Evolutionary conservation across 129 eudicot species (phyloP).

Genomic region (Escallonia rubra): DNA sequence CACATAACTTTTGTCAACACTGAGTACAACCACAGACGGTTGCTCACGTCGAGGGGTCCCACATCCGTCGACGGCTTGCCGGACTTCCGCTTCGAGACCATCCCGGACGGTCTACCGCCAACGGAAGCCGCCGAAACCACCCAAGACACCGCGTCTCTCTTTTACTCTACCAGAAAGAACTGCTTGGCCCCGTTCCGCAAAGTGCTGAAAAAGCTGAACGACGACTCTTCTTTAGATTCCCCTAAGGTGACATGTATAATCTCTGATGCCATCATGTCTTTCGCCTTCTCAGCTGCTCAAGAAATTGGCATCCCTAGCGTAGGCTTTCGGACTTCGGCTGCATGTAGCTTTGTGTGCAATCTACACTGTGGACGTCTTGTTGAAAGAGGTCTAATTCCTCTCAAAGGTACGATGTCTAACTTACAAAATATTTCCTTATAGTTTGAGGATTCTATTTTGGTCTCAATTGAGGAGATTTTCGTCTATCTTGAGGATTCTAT

Average conservation of each 20-base stretch:
- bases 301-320: constrained; percentile 19
- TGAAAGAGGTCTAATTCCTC: constrained; percentile 23
- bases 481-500: too few species aligned
- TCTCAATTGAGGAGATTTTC: too few species aligned
- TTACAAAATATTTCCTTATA: too few species aligned
- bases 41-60: constrained; percentile 21
- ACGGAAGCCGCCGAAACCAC: constrained; percentile 12
- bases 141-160: constrained; percentile 23
- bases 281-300: constrained; percentile 22
- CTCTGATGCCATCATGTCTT: constrained; percentile 34
- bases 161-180: constrained; percentile 10
- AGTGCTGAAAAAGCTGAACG: constrained; percentile 16
- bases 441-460: too few species aligned
- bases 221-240: background rate
- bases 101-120: constrained; percentile 53
- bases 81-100: too few species aligned
- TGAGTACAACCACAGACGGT: constrained; percentile 33
- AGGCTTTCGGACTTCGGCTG: constrained; percentile 12
- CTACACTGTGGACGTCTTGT: constrained; percentile 1
- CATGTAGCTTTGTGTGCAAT: constrained; percentile 4
- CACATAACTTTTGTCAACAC: constrained; percentile 49
- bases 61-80: constrained; percentile 13
- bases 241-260: constrained; percentile 36
- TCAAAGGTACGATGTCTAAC: constrained; percentile 14
- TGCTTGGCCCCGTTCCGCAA: constrained; percentile 19